Conservation (phyloP, 345 rosid genomes). For the Noccaea bulbosa region DNA sequence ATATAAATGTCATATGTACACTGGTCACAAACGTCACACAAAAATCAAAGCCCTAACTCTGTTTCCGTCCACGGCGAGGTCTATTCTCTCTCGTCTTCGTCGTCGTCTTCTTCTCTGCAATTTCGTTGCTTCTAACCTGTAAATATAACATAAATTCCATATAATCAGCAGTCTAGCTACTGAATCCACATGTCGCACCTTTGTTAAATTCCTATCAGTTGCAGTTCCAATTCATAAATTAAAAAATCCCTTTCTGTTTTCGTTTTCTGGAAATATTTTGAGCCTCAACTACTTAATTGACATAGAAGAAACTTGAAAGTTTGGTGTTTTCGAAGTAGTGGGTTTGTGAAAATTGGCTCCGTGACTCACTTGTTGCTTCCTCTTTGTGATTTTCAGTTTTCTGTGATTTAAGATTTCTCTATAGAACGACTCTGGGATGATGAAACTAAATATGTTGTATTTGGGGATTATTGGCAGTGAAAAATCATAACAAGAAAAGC, state of each 20-base stretch:
- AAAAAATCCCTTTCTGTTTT: neutral
- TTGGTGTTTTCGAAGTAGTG: neutral
- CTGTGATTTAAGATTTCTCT: neutral
- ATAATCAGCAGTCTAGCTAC: neutral
- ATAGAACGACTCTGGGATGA: neutral
- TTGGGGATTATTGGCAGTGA: conserved; percentile 48
- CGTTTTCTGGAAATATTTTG: conserved; percentile 5
- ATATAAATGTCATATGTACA: no score
- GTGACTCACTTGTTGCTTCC: neutral
- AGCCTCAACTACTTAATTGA: neutral
- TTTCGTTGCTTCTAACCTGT: neutral
- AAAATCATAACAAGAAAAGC: conserved; percentile 48
- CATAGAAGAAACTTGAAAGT: neutral
- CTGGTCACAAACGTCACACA: neutral
- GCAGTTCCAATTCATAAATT: neutral
- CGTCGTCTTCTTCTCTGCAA: conserved; percentile 6
- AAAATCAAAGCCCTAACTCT: conserved; percentile 31
- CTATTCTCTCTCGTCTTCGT: conserved; percentile 9
- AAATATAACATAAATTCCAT: neutral
- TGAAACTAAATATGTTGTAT: conserved; percentile 16
- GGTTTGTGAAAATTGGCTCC: neutral
- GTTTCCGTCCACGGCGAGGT: conserved; percentile 3
- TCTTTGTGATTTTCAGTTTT: neutral
- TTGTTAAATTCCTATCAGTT: neutral
- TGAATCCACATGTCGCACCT: neutral